These are phyloP conservation scores for Phellinidium pouzarii DNA, from an alignment of 1,284 basidiomycete species.

Conservation along the genomic window DNA sequence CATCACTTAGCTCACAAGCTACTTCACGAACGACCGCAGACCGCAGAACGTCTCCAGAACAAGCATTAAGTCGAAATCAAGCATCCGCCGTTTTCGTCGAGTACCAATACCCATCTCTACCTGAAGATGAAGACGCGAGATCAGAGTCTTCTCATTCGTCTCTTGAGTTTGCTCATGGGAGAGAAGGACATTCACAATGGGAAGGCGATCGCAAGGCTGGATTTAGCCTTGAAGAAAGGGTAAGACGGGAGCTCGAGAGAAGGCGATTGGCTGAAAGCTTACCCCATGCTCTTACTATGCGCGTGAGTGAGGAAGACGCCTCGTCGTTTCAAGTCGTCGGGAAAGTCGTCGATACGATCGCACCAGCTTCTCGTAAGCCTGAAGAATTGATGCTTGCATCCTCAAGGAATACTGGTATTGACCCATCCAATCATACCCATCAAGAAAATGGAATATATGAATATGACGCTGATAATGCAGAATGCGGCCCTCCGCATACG, in stretches of 20 bases:
- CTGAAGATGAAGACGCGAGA: neutral
- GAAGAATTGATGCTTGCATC: neutral
- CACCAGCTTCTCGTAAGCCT: neutral
- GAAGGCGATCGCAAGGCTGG: constrained; percentile 16
- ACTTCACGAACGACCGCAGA: neutral
- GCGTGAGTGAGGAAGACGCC: neutral
- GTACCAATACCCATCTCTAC: neutral
- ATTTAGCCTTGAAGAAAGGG: constrained; percentile 13
- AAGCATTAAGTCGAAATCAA: neutral
- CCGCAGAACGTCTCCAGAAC: neutral
- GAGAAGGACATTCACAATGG: constrained; percentile 1
- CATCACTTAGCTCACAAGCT: neutral
- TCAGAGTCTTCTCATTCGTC: constrained; percentile 12
- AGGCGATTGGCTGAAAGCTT: constrained; percentile 1
- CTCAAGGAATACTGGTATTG: neutral
- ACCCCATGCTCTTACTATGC: constrained; percentile 1
- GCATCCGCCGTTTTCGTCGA: neutral
- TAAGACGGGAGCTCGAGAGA: constrained; percentile 10
- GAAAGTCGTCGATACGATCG: neutral
- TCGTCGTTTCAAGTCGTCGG: no score
- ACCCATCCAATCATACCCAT: neutral
- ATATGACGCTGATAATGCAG: neutral
- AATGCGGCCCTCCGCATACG: neutral
- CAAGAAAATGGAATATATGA: neutral
- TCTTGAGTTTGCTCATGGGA: constrained; percentile 1